Conservation (phyloP, 2,329 filamentous ascomycete genomes). For the Colletotrichum orchidophilum region DNA sequence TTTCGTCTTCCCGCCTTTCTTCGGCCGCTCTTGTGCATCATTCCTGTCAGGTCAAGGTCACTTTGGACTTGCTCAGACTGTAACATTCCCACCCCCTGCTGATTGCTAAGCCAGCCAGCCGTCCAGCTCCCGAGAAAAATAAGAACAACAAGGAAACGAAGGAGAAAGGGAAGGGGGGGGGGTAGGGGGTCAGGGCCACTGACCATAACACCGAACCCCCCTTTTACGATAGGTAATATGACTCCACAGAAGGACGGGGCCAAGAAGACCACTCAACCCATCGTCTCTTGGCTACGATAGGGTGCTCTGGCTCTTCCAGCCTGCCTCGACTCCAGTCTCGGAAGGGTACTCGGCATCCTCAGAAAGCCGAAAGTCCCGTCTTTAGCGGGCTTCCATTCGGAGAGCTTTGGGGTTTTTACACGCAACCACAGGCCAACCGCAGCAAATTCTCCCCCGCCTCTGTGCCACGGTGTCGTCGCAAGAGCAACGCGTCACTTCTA, state of each 20-base stretch:
- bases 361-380: conserved; percentile 8
- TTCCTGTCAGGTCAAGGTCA: background rate
- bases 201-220: background rate
- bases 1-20: background rate
- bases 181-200: background rate
- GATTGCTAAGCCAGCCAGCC: background rate
- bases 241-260: conserved; percentile 3
- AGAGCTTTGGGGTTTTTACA: background rate
- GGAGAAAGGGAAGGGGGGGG: background rate
- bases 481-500: conserved; percentile 29
- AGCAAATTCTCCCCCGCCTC: conserved; percentile 12
- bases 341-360: conserved; percentile 6
- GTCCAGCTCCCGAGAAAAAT: background rate
- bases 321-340: background rate
- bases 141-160: background rate
- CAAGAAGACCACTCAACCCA: background rate
- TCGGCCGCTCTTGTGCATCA: background rate
- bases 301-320: background rate
- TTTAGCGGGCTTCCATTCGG: background rate
- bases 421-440: background rate
- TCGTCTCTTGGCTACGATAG: background rate
- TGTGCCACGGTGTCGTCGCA: conserved; percentile 16
- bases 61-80: background rate
- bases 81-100: background rate
- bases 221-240: background rate